Conservation (phyloP, 495 filamentous ascomycete genomes). For the Lepraria neglecta region DNA sequence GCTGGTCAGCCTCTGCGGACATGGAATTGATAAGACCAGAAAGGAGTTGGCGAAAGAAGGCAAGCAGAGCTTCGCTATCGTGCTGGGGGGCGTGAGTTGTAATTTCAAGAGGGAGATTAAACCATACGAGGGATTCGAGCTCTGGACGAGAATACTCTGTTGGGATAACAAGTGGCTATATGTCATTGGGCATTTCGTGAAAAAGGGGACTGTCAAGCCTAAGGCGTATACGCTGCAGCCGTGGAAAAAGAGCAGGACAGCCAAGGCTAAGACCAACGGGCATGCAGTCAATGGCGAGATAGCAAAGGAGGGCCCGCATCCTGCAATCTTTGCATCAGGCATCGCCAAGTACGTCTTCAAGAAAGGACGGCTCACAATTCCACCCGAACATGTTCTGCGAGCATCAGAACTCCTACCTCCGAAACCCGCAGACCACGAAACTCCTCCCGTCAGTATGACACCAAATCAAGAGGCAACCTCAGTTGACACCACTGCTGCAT, state of each 20-base stretch:
- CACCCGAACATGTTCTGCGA: constrained; percentile 68
- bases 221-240: constrained; percentile 23
- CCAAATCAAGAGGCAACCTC: constrained; percentile 2
- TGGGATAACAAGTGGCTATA: constrained; percentile 88
- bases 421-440: constrained; percentile 32
- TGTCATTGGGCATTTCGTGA: constrained; percentile 64
- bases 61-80: constrained; percentile 39
- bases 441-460: neutral
- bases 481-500: constrained; percentile 7
- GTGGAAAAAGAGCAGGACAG: constrained; percentile 14
- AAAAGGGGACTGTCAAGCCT: constrained; percentile 42
- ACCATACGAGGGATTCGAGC: constrained; percentile 58
- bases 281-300: neutral
- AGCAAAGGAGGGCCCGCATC: constrained; percentile 4
- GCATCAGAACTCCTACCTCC: constrained; percentile 61
- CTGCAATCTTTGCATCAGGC: constrained; percentile 61
- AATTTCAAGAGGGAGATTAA: constrained; percentile 63
- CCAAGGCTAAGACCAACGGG: neutral
- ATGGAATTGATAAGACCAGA: constrained; percentile 47
- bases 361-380: constrained; percentile 74
- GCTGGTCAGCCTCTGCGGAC: constrained; percentile 52
- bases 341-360: constrained; percentile 89
- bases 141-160: constrained; percentile 58
- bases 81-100: constrained; percentile 59
- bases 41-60: constrained; percentile 31